Percentiles rank a stretch among this genome's conserved stretches.
phyloP scores from a whole-genome alignment of 495 filamentous ascomycete genomes.

The Clohesyomyces aquaticus region DNA sequence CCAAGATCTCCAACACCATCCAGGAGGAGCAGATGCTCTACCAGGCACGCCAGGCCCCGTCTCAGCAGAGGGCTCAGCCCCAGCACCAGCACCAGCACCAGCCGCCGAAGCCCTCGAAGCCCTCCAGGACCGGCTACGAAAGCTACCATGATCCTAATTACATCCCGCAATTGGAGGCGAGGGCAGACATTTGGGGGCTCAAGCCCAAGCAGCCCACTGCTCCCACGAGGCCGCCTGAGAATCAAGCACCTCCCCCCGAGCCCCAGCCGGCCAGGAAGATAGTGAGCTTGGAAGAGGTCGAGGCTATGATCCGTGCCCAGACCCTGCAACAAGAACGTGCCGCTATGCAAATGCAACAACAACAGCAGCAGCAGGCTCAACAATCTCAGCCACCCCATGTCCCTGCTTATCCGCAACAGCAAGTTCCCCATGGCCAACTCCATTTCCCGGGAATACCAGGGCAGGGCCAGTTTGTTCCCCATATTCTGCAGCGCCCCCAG shows the following conservation, averaged over 20 bases:
- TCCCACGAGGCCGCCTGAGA: constrained; percentile 38
- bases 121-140: constrained; percentile 80
- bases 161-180: constrained; percentile 84
- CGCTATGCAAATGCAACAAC: constrained; percentile 40
- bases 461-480: constrained; percentile 33
- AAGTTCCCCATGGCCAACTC: constrained; percentile 19
- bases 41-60: constrained; percentile 47
- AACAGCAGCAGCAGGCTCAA: constrained; percentile 38
- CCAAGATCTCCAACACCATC: constrained; percentile 79
- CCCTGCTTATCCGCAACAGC: constrained; percentile 18
- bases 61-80: no score
- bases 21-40: constrained; percentile 86
- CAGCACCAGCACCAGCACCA: constrained; percentile 51
- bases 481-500: constrained; percentile 48
- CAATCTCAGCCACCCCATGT: constrained; percentile 21
- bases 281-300: constrained; percentile 96
- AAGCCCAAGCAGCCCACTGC: constrained; percentile 62
- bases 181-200: constrained; percentile 90
- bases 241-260: constrained; percentile 20
- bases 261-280: constrained; percentile 64
- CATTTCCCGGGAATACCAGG: constrained; percentile 16
- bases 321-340: constrained; percentile 53
- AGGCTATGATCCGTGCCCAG: constrained; percentile 85
- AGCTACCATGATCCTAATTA: constrained; percentile 76
- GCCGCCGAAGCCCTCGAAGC: constrained; percentile 50